Evolutionary conservation across 176 grass and related monocot species (phyloP).

Genomic region (Rhynchospora breviuscula): DNA sequence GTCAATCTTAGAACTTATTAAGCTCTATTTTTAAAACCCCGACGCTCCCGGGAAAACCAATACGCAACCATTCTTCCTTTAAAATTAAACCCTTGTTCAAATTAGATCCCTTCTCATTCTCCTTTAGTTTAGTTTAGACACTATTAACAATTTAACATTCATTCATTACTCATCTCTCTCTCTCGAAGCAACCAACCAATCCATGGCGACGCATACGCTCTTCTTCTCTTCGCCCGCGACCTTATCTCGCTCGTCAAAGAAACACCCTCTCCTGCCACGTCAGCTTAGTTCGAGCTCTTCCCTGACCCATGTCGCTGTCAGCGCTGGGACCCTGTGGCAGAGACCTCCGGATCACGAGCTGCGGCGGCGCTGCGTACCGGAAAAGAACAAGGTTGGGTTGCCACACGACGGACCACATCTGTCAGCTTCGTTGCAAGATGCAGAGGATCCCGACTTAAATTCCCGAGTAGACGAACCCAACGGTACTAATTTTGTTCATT

Average conservation of each 20-base stretch:
- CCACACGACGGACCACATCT: background rate
- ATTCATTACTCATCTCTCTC: background rate
- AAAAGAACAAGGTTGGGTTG: background rate
- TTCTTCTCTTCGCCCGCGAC: conserved; percentile 4
- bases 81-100: background rate
- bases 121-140: background rate
- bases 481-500: background rate
- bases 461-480: background rate
- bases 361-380: background rate
- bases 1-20: background rate
- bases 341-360: background rate
- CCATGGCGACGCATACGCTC: conserved; percentile 3
- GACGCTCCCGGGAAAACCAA: conserved; percentile 26
- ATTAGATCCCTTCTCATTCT: background rate
- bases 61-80: background rate
- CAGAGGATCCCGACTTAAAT: conserved; percentile 10
- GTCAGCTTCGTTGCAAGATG: background rate
- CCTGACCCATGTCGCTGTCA: background rate
- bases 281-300: background rate
- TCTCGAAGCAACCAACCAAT: background rate
- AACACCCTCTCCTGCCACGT: background rate
- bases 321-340: background rate
- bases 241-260: background rate
- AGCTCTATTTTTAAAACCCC: conserved; percentile 20
- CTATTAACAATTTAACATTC: too few species aligned